Percentiles rank a stretch among this genome's conserved stretches.
phyloP scores from a whole-genome alignment of 1,139 yeast species.

The Hansenula sp. region DNA sequence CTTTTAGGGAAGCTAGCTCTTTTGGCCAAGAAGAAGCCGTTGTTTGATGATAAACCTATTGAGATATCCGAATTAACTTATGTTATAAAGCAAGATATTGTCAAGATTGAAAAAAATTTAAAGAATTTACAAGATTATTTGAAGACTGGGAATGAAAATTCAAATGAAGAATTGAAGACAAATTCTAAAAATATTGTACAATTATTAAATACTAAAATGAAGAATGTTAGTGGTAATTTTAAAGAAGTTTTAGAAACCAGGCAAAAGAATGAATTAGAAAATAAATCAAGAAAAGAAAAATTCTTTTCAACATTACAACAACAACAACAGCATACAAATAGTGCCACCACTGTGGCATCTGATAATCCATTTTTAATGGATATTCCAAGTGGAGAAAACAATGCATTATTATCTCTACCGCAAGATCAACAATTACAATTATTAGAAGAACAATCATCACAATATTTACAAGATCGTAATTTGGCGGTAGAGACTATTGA shows the following conservation, averaged over 20 bases:
- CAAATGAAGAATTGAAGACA: conserved; percentile 33
- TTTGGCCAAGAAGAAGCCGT: conserved; percentile 85
- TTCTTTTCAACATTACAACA: conserved; percentile 51
- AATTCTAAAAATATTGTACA: conserved; percentile 87
- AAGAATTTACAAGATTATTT: conserved; percentile 57
- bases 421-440: conserved; percentile 72
- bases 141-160: conserved; percentile 36
- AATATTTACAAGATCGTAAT: conserved; percentile 79
- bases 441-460: conserved; percentile 65
- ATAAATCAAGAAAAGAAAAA: conserved; percentile 80
- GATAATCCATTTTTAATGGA: conserved; percentile 37
- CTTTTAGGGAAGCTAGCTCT: conserved; percentile 76
- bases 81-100: conserved; percentile 89
- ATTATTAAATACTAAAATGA: conserved; percentile 80
- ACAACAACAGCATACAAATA: conserved; percentile 9
- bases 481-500: conserved; percentile 95
- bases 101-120: conserved; percentile 75
- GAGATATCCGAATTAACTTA: conserved; percentile 92
- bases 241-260: conserved; percentile 83
- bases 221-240: conserved; percentile 89
- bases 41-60: conserved; percentile 90
- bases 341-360: conserved; percentile 14
- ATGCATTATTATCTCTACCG: conserved; percentile 40
- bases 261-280: conserved; percentile 78
- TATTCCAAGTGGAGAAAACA: conserved; percentile 10